Evolutionary conservation across 2,329 filamentous ascomycete genomes (phyloP), one percentile per base, ranked within the genome.

Genomic region (Fusarium temperatum): DNA sequence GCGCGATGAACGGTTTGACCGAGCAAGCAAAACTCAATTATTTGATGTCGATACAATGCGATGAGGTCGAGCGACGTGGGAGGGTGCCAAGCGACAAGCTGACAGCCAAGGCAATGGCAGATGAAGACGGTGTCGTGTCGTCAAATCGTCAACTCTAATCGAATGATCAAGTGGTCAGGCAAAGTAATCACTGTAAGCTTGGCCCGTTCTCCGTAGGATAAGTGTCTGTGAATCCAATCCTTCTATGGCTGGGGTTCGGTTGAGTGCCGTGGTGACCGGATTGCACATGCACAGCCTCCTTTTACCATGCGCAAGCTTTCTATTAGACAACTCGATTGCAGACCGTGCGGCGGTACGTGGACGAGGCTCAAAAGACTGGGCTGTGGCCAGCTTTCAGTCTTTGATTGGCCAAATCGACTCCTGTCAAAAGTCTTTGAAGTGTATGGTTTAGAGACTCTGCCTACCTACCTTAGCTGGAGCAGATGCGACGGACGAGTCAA

Each of bases 361-460:
- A 75, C 74, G 74, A 77, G 75, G 70, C 74, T 78, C 73, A 78
- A 75, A 54, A 42, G 50, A 65, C 36, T 54, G 22, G 56, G 63
- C 51, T 78, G 76, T 78, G 75, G 76, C 76, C 75, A 78, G 67
- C 76, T 78, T 78, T 66, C 75, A 66, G 60, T 62, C 58, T 59
- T 58, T 76, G 73, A 78, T 78, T 78, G 76, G 76, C 55, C 59
- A 54, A 42, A 39, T 48, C 14, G 30, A 18, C 48, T 39, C 51
- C 24, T 55, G 36, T 48, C 44, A 54, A 48, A 44, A 26, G 53
- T 41, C 54, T 68, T 47, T 39, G 47, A 18, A 73, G 14, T 48
- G 70, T 57, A 57, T 63, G 55, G 67, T 75, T 68, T 65, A 54
- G 30, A 50, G 36, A 56, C 55, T 38, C 28, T 41, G 39, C 32